Conservation (phyloP, 164 flowering plant genomes). For the Hamamelis virginiana region DNA sequence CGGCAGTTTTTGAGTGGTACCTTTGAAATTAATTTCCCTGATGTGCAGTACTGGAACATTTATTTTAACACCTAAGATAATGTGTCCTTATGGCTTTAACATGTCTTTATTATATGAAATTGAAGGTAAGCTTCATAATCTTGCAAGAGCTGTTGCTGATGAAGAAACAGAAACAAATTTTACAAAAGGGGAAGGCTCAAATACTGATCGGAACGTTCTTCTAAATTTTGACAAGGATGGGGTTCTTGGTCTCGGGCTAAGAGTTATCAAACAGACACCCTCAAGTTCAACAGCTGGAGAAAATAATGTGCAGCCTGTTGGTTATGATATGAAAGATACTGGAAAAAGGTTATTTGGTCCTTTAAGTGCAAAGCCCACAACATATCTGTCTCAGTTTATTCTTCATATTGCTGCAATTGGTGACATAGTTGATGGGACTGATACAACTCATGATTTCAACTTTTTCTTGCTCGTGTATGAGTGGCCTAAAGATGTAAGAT, state of each 20-base stretch:
- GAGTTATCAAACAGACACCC: slow-evolving; percentile 40
- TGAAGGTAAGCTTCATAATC: slow-evolving; percentile 95
- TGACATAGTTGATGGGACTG: slow-evolving; percentile 97
- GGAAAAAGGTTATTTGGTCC: slow-evolving; percentile 79
- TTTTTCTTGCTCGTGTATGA: slow-evolving; percentile 93
- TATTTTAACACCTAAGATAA: background rate
- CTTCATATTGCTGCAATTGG: slow-evolving; percentile 97
- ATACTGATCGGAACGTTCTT: slow-evolving; percentile 41
- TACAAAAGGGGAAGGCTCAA: slow-evolving; percentile 48
- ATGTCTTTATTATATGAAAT: slow-evolving; percentile 16
- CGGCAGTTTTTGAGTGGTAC: slow-evolving; percentile 96
- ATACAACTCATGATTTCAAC: slow-evolving; percentile 99
- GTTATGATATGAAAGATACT: slow-evolving; percentile 66
- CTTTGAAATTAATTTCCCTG: background rate
- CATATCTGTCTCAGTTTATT: slow-evolving; percentile 91
- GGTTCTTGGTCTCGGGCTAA: slow-evolving; percentile 89
- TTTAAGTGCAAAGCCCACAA: slow-evolving; percentile 66
- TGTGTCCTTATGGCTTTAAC: slow-evolving; percentile 2
- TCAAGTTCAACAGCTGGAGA: slow-evolving; percentile 47
- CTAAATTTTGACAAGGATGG: slow-evolving; percentile 55
- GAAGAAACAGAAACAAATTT: slow-evolving; percentile 65
- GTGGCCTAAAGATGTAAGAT: slow-evolving; percentile 96
- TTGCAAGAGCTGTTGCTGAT: slow-evolving; percentile 96
- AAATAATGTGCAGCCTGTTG: slow-evolving; percentile 34
- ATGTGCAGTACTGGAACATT: background rate